phyloP scores from a whole-genome alignment of 352 stramenopile genomes.

The Pythium sukuiense region DNA sequence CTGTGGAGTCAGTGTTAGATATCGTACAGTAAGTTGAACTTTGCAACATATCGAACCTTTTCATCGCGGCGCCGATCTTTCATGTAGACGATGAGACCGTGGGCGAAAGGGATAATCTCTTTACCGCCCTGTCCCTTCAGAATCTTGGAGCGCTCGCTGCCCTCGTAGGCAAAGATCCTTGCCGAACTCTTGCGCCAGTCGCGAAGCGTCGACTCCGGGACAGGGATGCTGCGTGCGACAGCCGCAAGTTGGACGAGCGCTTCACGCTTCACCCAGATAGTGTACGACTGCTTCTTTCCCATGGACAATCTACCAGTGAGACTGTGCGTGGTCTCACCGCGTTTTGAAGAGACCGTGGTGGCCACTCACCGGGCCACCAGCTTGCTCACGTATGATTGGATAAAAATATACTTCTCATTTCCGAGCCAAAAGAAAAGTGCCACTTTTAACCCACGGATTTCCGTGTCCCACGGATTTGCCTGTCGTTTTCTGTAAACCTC shows the following conservation, averaged over 20 bases:
- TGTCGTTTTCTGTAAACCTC: constrained; percentile 3
- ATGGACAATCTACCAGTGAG: neutral
- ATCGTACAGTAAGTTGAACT: neutral
- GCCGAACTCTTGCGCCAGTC: neutral
- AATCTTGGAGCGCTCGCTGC: neutral
- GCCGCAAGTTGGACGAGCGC: constrained; percentile 6
- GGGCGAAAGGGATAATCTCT: neutral
- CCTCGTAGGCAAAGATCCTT: neutral
- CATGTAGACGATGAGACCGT: neutral
- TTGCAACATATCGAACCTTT: neutral
- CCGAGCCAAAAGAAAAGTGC: constrained; percentile 5
- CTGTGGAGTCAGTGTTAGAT: neutral
- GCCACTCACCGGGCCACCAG: neutral
- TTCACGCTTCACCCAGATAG: constrained; percentile 1
- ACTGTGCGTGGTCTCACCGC: neutral
- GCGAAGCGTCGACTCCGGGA: constrained; percentile 3
- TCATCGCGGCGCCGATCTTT: neutral
- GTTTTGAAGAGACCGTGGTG: neutral
- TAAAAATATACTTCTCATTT: constrained; percentile 1
- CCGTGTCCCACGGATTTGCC: constrained; percentile 8
- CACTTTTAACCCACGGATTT: constrained; percentile 3
- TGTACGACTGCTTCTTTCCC: constrained; percentile 2
- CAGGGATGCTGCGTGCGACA: constrained; percentile 1
- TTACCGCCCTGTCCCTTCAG: neutral
- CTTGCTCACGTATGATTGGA: neutral